These are phyloP conservation scores for Spinacia oleracea DNA, from an alignment of 179 eudicot species.

Conservation along the genomic window DNA sequence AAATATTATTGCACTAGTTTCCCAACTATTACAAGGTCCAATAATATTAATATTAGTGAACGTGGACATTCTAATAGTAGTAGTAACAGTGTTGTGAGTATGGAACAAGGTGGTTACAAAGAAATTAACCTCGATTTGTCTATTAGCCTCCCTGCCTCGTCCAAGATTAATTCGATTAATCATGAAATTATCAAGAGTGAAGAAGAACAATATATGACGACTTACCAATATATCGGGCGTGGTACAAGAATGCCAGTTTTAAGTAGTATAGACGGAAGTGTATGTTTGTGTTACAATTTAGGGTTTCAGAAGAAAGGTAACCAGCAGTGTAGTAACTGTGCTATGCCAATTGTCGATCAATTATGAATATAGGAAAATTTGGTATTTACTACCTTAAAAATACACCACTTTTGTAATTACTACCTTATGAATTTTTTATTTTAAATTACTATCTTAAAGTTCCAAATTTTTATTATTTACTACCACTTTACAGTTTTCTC, in stretches of 20 bases:
- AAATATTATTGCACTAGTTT: slow-evolving; percentile 4
- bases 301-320: slow-evolving; percentile 27
- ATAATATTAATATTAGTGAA: no score
- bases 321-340: slow-evolving; percentile 21
- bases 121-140: slow-evolving; percentile 41
- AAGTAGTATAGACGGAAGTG: slow-evolving; percentile 12
- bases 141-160: slow-evolving; percentile 34
- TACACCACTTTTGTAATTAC: no score
- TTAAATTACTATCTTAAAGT: no score
- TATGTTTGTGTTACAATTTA: slow-evolving; percentile 35
- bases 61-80: slow-evolving; percentile 36
- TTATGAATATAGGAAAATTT: no score
- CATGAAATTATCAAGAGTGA: slow-evolving; percentile 6
- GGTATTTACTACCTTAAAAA: no score
- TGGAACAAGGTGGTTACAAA: slow-evolving; percentile 18
- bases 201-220: slow-evolving; percentile 9
- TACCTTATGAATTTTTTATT: no score
- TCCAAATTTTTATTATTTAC: no score
- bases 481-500: no score
- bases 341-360: slow-evolving; percentile 13
- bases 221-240: slow-evolving; percentile 14
- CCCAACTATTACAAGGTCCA: slow-evolving; percentile 13
- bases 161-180: slow-evolving; percentile 6
- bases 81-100: slow-evolving; percentile 27
- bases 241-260: not conserved